phyloP scores from a whole-genome alignment of 208 protist genomes.

The Leptomonas pyrrhocoris region DNA sequence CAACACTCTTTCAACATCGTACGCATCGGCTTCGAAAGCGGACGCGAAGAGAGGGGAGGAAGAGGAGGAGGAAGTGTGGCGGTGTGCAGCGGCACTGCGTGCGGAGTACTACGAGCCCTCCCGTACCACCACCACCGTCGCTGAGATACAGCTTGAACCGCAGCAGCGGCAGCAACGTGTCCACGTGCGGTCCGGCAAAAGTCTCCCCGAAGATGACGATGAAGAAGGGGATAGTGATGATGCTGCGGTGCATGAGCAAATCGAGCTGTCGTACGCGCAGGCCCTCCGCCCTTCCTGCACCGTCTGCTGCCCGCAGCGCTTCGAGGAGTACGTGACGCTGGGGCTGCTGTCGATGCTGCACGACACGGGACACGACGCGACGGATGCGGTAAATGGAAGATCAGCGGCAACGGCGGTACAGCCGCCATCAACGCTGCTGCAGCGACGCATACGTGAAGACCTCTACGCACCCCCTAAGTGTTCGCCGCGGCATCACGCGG shows the following conservation, averaged over 20 bases:
- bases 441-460: conserved; percentile 28
- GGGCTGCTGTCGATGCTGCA: conserved; percentile 33
- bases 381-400: not conserved
- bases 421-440: conserved; percentile 10
- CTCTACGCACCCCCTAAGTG: conserved; percentile 34
- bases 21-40: too few species aligned
- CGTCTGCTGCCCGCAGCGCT: conserved; percentile 34
- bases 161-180: not conserved
- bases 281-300: conserved; percentile 37
- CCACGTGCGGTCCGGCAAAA: not conserved
- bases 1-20: too few species aligned
- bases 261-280: conserved; percentile 13
- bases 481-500: too few species aligned
- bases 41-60: not conserved
- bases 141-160: not conserved
- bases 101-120: conserved; percentile 33
- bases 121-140: not conserved
- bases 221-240: not conserved
- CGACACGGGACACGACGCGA: not conserved
- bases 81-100: conserved; percentile 24
- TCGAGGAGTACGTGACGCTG: conserved; percentile 35
- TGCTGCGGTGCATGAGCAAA: not conserved
- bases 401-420: not conserved
- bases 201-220: too few species aligned
- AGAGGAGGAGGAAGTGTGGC: not conserved